Evolutionary conservation across 768 basidiomycete species (phyloP).

Genomic region (Lactarius hengduanensis): DNA sequence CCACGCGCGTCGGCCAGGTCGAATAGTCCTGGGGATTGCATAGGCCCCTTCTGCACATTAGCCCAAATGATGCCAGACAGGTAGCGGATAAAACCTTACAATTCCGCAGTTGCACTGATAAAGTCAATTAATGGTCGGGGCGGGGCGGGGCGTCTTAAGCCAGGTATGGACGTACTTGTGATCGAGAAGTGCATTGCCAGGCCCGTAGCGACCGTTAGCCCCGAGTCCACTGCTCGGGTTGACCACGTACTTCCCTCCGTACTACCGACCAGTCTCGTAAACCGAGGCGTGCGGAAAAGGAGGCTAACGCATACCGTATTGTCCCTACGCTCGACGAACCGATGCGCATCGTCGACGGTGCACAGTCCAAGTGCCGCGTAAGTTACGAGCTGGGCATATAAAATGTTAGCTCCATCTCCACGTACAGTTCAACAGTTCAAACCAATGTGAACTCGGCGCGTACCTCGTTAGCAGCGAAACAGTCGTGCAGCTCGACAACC

Average conservation of each 20-base stretch:
- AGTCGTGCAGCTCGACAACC: constrained; percentile 78
- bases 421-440: not conserved
- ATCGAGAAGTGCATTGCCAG: constrained; percentile 88
- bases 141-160: too few species aligned
- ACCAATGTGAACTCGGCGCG: constrained; percentile 11
- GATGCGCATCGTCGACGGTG: constrained; percentile 61
- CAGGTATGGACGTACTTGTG: constrained; percentile 49
- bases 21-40: constrained; percentile 77
- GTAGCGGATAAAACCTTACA: constrained; percentile 41
- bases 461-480: constrained; percentile 82
- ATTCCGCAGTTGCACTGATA: constrained; percentile 67
- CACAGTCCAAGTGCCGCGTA: constrained; percentile 82
- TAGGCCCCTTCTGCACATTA: constrained; percentile 55
- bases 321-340: constrained; percentile 70
- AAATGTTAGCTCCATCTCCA: too few species aligned
- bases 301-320: constrained; percentile 57
- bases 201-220: constrained; percentile 84
- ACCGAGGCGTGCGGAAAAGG: not conserved
- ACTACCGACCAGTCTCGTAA: constrained; percentile 42
- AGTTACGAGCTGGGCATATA: constrained; percentile 61
- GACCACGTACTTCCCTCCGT: constrained; percentile 81
- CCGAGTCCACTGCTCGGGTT: constrained; percentile 86
- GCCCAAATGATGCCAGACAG: not conserved
- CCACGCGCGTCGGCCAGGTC: constrained; percentile 60
- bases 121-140: constrained; percentile 27